These are phyloP conservation scores for Misopates orontium DNA, from an alignment of 257 asterid species.

Conservation along the genomic window DNA sequence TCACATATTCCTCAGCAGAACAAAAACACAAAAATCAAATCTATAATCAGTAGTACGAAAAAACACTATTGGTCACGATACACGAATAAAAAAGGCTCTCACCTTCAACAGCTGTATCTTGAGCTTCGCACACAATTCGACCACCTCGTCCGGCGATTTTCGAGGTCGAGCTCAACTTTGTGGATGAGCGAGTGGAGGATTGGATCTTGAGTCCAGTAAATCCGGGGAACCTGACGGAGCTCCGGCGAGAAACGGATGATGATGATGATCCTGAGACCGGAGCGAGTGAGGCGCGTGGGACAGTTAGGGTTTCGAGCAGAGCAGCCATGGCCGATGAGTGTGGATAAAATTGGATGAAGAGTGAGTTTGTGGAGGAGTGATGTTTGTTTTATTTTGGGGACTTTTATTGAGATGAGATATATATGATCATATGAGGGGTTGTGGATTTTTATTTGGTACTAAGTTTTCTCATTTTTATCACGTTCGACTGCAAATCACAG, in stretches of 20 bases:
- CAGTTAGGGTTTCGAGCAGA: slow-evolving; percentile 61
- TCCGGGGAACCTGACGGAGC: slow-evolving; percentile 53
- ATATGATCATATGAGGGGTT: too few relatives aligned
- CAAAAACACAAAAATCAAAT: too few relatives aligned
- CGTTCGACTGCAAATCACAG: too few relatives aligned
- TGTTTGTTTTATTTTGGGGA: slow-evolving; percentile 18
- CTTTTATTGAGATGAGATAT: too few relatives aligned
- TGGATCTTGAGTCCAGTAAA: slow-evolving; percentile 72
- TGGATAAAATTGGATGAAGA: neutral
- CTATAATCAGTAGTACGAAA: too few relatives aligned
- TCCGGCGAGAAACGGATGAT: slow-evolving; percentile 28
- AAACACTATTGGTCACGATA: neutral
- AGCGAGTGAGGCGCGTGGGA: slow-evolving; percentile 70
- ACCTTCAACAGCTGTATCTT: slow-evolving; percentile 66
- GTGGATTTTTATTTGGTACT: too few relatives aligned
- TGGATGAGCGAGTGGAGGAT: slow-evolving; percentile 43
- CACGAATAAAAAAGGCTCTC: neutral
- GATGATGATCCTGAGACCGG: slow-evolving; percentile 50
- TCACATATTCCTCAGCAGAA: too few relatives aligned
- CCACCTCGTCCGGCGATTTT: slow-evolving; percentile 42
- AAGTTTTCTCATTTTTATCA: too few relatives aligned
- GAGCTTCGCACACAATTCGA: slow-evolving; percentile 81
- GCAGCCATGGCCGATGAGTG: slow-evolving; percentile 36
- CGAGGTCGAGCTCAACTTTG: slow-evolving; percentile 39
- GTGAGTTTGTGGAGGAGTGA: slow-evolving; percentile 26